Evolutionary conservation across 2,329 filamentous ascomycete species (phyloP).

Genomic region (Bimuria novae-zelandiae): DNA sequence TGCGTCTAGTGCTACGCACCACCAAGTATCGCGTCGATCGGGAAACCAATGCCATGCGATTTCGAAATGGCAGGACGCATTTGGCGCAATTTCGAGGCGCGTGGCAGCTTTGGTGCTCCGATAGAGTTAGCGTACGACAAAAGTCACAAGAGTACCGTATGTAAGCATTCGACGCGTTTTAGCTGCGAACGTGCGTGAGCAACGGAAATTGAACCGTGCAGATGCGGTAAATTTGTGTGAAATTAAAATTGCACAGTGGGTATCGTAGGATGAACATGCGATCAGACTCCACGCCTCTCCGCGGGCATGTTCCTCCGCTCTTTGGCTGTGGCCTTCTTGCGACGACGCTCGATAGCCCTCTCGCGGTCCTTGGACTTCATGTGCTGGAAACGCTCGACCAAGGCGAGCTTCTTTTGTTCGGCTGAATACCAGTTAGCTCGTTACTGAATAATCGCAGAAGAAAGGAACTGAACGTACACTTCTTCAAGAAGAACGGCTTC

Average conservation of each 20-base stretch:
- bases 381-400: constrained; percentile 77
- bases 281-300: constrained; percentile 39
- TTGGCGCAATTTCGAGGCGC: neutral
- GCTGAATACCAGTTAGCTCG: constrained; percentile 47
- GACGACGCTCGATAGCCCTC: constrained; percentile 79
- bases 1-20: constrained; percentile 23
- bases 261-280: constrained; percentile 13
- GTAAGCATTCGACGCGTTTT: neutral
- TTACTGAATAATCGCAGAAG: neutral
- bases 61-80: constrained; percentile 16
- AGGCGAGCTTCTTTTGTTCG: constrained; percentile 84
- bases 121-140: neutral
- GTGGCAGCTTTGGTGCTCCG: neutral
- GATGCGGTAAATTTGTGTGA: neutral
- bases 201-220: neutral
- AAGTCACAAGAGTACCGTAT: too few species aligned
- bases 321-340: constrained; percentile 86
- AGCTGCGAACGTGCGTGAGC: too few species aligned
- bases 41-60: constrained; percentile 33
- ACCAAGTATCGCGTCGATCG: constrained; percentile 34
- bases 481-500: constrained; percentile 91
- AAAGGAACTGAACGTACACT: constrained; percentile 49
- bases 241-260: constrained; percentile 6
- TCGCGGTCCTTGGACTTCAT: constrained; percentile 88
- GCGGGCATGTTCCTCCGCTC: constrained; percentile 70